A percentile compares a stretch with the other conserved stretches of the same genome.
phyloP scores from a whole-genome alignment of 768 basidiomycete species.

The Hericium coralloides region DNA sequence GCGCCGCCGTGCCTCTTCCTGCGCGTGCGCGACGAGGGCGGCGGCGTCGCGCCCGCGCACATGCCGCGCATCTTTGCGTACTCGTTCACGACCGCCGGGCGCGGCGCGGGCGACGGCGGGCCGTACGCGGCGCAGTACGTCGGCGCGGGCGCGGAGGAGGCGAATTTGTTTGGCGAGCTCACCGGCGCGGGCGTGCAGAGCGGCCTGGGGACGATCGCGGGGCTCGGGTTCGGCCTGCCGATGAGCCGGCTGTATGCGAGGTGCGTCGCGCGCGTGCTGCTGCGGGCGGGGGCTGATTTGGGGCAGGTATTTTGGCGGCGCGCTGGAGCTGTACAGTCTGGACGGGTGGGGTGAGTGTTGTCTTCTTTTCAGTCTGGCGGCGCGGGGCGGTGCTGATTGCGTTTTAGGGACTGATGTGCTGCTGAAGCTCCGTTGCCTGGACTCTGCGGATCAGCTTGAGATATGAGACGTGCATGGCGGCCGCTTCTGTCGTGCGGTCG shows the following conservation, averaged over 20 bases:
- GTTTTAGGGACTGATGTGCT: constrained; percentile 41
- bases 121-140: constrained; percentile 75
- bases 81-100: constrained; percentile 80
- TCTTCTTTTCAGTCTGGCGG: neutral
- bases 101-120: constrained; percentile 38
- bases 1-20: constrained; percentile 54
- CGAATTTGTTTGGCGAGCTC: constrained; percentile 67
- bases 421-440: constrained; percentile 44
- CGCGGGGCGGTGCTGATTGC: constrained; percentile 2
- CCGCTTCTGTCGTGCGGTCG: too few relatives aligned
- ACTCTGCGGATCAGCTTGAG: constrained; percentile 42
- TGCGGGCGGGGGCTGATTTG: constrained; percentile 7
- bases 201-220: constrained; percentile 84
- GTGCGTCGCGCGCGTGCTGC: constrained; percentile 22
- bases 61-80: constrained; percentile 83
- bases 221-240: constrained; percentile 79
- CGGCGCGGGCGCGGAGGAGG: constrained; percentile 35
- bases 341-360: constrained; percentile 68
- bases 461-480: constrained; percentile 22
- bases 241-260: constrained; percentile 71
- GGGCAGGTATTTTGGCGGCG: constrained; percentile 75
- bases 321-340: constrained; percentile 69
- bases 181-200: constrained; percentile 69
- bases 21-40: constrained; percentile 79
- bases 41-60: constrained; percentile 68